These are phyloP conservation scores for Skeletonema marinoi DNA, from an alignment of 108 stramenopile genomes.

Conservation along the genomic window DNA sequence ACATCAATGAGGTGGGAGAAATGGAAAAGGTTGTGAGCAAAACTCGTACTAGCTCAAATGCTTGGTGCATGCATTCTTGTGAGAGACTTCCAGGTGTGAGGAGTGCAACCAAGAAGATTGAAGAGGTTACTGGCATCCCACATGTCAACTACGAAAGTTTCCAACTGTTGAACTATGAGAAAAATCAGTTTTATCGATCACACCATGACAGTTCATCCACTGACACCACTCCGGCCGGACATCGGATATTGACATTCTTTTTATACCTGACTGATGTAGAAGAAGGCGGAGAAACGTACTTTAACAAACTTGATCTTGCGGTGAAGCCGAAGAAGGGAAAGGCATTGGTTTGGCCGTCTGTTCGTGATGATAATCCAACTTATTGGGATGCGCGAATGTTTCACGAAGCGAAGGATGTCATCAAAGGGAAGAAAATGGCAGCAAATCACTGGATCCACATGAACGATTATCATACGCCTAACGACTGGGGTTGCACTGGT, in stretches of 20 bases:
- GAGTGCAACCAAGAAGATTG: conserved; percentile 52
- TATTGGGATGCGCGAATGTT: conserved; percentile 42
- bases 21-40: conserved; percentile 57
- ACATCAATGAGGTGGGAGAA: conserved; percentile 56
- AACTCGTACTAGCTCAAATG: conserved; percentile 73
- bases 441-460: conserved; percentile 85
- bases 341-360: conserved; percentile 84
- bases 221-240: conserved; percentile 64
- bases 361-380: conserved; percentile 61
- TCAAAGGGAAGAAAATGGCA: conserved; percentile 75
- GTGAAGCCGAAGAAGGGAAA: conserved; percentile 66
- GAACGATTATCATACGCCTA: conserved; percentile 78
- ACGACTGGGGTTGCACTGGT: conserved; percentile 78
- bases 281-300: conserved; percentile 86
- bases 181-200: conserved; percentile 60
- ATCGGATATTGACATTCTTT: conserved; percentile 88
- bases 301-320: conserved; percentile 56
- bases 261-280: conserved; percentile 85
- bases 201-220: conserved; percentile 74
- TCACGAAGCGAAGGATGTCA: conserved; percentile 79
- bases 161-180: conserved; percentile 55
- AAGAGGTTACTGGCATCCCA: conserved; percentile 58
- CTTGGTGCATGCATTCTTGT: conserved; percentile 60
- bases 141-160: conserved; percentile 65
- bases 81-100: conserved; percentile 44